Conservation (phyloP, 2,329 filamentous ascomycete species). For the Hymenotorrendiella dingleyae region DNA sequence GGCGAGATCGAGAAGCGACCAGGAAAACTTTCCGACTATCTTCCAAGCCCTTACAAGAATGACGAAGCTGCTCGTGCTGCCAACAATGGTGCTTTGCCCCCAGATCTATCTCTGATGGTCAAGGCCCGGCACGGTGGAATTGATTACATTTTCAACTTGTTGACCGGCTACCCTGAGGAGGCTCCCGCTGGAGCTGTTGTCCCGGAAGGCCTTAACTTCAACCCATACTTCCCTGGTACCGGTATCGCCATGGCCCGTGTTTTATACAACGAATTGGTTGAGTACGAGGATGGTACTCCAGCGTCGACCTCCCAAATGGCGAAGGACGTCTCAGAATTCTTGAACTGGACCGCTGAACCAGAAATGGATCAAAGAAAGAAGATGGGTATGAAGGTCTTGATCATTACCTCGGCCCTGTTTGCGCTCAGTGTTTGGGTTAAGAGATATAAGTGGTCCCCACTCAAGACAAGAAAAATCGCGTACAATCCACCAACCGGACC, state of each 20-base stretch:
- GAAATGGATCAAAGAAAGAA: conserved; percentile 99
- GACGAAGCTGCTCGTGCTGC: conserved; percentile 96
- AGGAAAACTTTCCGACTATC: conserved; percentile 97
- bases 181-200: conserved; percentile 83
- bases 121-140: conserved; percentile 97
- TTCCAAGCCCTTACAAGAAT: conserved; percentile 94
- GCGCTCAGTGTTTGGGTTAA: conserved; percentile 95
- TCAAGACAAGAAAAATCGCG: conserved; percentile 92
- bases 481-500: conserved; percentile 65
- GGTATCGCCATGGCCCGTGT: conserved; percentile 99
- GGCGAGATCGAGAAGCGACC: conserved; percentile 97
- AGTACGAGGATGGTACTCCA: conserved; percentile 95
- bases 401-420: conserved; percentile 71
- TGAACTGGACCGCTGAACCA: conserved; percentile 98
- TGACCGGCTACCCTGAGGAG: conserved; percentile 97
- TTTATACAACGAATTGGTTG: conserved; percentile 92
- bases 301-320: conserved; percentile 98
- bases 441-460: conserved; percentile 97
- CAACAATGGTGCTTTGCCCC: conserved; percentile 96
- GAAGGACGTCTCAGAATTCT: conserved; percentile 97
- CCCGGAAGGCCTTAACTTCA: conserved; percentile 93
- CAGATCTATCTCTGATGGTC: conserved; percentile 94
- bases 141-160: conserved; percentile 95
- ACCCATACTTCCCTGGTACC: conserved; percentile 99
- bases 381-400: conserved; percentile 97